Conservation (phyloP, 2,329 filamentous ascomycete species). For the Hypoxylon sp. region DNA sequence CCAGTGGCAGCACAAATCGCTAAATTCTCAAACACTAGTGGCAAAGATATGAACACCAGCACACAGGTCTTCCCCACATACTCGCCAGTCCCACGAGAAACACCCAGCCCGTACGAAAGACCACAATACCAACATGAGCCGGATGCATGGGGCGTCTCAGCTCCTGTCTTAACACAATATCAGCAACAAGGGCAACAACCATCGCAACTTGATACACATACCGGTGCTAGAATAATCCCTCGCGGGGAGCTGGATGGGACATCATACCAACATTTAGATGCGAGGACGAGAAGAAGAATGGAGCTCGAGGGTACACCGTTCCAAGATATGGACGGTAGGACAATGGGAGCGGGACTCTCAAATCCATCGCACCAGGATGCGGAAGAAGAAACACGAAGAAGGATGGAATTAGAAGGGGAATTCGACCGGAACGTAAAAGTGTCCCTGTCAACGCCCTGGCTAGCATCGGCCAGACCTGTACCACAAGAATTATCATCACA, state of each 20-base stretch:
- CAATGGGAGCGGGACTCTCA: constrained; percentile 6
- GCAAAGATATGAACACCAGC: constrained; percentile 20
- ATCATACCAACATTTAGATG: constrained; percentile 10
- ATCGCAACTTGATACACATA: constrained; percentile 8
- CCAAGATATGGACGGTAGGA: constrained; percentile 8
- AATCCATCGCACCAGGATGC: not conserved
- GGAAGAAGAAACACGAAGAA: constrained; percentile 22
- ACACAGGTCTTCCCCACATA: constrained; percentile 20
- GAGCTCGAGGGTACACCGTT: constrained; percentile 22
- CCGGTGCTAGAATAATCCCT: constrained; percentile 27
- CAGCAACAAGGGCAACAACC: no score
- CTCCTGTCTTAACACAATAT: constrained; percentile 7
- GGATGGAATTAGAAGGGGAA: constrained; percentile 34
- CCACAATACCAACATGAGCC: constrained; percentile 21
- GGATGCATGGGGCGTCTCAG: constrained; percentile 20
- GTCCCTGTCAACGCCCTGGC: constrained; percentile 29
- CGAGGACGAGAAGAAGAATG: constrained; percentile 19
- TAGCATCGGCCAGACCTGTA: constrained; percentile 21
- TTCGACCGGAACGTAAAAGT: constrained; percentile 36
- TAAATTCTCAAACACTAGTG: constrained; percentile 13
- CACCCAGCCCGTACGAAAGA: constrained; percentile 16
- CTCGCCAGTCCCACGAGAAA: constrained; percentile 13
- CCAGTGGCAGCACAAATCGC: constrained; percentile 9
- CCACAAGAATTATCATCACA: constrained; percentile 16
- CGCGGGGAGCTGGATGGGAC: constrained; percentile 35